These are phyloP conservation scores for Backusella australiensis DNA, from an alignment of 192 early-diverging fungal species.

Conservation along the genomic window DNA sequence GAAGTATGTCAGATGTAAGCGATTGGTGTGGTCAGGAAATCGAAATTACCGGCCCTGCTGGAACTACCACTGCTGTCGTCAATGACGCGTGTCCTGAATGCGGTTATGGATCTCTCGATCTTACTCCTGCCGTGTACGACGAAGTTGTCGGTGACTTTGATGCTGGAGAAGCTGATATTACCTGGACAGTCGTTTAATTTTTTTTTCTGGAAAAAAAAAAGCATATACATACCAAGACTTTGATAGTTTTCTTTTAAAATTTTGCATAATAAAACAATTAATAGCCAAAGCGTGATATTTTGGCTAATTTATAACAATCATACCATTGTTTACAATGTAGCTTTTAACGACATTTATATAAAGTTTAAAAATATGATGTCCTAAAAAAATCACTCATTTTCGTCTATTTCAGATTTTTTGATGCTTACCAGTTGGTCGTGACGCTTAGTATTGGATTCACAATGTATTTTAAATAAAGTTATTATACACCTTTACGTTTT, in stretches of 20 bases:
- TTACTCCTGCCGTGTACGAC: conserved; percentile 42
- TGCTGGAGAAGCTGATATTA: conserved; percentile 46
- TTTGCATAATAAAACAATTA: not conserved
- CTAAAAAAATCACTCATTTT: no score
- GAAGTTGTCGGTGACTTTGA: conserved; percentile 37
- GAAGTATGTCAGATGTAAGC: conserved; percentile 19
- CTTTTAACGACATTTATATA: not conserved
- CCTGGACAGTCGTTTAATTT: conserved; percentile 44
- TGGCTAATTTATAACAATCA: not conserved
- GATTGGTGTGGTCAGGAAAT: conserved; percentile 27
- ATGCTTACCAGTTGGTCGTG: no score
- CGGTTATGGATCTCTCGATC: conserved; percentile 48
- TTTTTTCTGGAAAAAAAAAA: not conserved
- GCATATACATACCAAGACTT: not conserved
- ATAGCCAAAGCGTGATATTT: not conserved
- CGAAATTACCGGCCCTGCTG: conserved; percentile 31
- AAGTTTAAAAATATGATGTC: not conserved
- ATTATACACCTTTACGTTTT: no score
- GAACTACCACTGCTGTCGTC: conserved; percentile 45
- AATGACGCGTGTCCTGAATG: conserved; percentile 54
- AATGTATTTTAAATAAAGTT: no score
- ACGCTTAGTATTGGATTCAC: no score
- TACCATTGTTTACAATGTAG: not conserved
- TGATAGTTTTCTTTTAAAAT: not conserved
- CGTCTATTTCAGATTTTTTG: no score